Evolutionary conservation across 345 rosid genomes (phyloP), one percentile per base, ranked within the genome.

Genomic region (Rhizophora apiculata): DNA sequence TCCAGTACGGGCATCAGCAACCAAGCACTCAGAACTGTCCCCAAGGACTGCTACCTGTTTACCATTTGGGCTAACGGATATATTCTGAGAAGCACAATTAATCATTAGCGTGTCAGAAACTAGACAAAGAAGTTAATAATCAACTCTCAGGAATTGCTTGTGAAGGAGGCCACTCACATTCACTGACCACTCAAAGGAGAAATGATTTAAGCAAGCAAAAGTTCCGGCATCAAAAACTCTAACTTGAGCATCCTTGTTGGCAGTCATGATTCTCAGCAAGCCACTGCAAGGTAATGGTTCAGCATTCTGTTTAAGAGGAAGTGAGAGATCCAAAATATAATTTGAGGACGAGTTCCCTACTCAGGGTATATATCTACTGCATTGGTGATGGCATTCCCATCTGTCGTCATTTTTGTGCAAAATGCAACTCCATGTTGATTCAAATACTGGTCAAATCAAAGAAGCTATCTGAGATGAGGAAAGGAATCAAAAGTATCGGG

Each of bases 321-420:
- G 13, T 57, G 9, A 18, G 37, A 16, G n/a, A 48, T 8, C 34
- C 15, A 22, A n/a, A 59, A 54, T 15, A 2, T 39, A 59, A 16
- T 36, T 46, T 52, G 18, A 46, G 20, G 8, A 48, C 48, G 29
- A 56, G 60, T 62, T 72, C 39, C 71, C 68, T 74, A 95, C 99
- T 69, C 76, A 2, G 22, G 70, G 67, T 75, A 88, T 62, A 92
- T 76, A 73, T 95, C 99, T 79, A 95, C 92, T 0, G 96, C 76
- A 82, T 95, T 95, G 61, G 96, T 95, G 68, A 95, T 95, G 36
- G 93, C 96, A 76, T 92, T 86, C 48, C 90, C 96, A 70, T 82
- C 85, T 15, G 88, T 71, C 2, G 97, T 81, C 21, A 92, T 74
- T 66, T 84, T 87, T 5, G 90, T 76, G 79, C 96, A 85, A 76